phyloP scores from a whole-genome alignment of 2,329 filamentous ascomycete species.

The Xylaria sp. region DNA sequence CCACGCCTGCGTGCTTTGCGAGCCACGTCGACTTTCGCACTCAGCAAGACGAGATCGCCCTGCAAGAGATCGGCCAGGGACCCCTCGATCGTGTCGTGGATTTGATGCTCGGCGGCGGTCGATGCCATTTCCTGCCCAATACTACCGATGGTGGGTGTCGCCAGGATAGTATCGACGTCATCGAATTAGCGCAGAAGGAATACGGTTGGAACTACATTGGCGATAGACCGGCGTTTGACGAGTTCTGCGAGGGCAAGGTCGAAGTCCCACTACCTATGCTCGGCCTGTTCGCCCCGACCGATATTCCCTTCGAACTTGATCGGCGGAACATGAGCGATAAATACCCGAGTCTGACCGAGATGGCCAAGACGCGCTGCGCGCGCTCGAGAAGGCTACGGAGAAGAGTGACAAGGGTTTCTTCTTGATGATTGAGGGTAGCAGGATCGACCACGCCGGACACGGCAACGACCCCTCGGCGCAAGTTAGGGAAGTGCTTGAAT shows the following conservation, averaged over 20 bases:
- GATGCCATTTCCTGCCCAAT: slow-evolving; percentile 92
- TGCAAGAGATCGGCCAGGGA: slow-evolving; percentile 89
- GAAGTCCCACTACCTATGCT: slow-evolving; percentile 77
- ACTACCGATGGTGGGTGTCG: slow-evolving; percentile 81
- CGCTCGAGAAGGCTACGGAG: slow-evolving; percentile 80
- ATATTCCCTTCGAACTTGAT: slow-evolving; percentile 95
- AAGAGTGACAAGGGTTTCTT: slow-evolving; percentile 94
- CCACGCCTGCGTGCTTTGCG: slow-evolving; percentile 94
- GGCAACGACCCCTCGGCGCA: slow-evolving; percentile 83
- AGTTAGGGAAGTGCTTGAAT: slow-evolving; percentile 92
- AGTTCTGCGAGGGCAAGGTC: slow-evolving; percentile 68
- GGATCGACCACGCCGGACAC: slow-evolving; percentile 95
- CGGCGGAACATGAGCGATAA: slow-evolving; percentile 76
- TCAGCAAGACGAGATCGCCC: slow-evolving; percentile 88
- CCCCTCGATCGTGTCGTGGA: slow-evolving; percentile 88
- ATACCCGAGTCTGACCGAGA: slow-evolving; percentile 90
- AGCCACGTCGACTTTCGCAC: slow-evolving; percentile 80
- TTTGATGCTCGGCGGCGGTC: slow-evolving; percentile 88
- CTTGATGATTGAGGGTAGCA: slow-evolving; percentile 95
- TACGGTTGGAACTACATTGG: slow-evolving; percentile 81
- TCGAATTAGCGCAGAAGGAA: slow-evolving; percentile 73
- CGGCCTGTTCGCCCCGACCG: slow-evolving; percentile 79
- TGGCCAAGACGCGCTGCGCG: slow-evolving; percentile 83
- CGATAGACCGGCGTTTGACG: slow-evolving; percentile 76
- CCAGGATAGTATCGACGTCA: slow-evolving; percentile 76